Evolutionary conservation across 331 rosid species (phyloP).

Genomic region (Quercus tomentella): DNA sequence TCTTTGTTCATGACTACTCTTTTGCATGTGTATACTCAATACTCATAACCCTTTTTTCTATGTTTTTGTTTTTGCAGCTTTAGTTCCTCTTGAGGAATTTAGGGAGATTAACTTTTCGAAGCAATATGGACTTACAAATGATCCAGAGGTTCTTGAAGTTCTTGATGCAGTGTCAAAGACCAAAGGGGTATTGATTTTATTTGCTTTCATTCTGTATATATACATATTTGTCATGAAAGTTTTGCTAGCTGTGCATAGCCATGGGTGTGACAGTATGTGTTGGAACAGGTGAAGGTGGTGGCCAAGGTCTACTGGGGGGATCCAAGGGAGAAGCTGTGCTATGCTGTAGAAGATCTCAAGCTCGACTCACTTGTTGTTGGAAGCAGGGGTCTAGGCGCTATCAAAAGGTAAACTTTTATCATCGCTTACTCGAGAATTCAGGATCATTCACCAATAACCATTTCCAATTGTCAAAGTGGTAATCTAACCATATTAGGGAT

Average conservation of each 20-base stretch:
- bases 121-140: slow-evolving; percentile 72
- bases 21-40: not conserved
- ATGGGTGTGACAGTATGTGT: not conserved
- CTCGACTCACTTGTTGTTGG: slow-evolving; percentile 66
- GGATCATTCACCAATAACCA: not conserved
- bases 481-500: too few relatives aligned
- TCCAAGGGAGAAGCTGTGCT: slow-evolving; percentile 66
- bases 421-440: not conserved
- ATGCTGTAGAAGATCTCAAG: slow-evolving; percentile 59
- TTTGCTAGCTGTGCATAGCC: not conserved
- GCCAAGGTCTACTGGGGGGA: slow-evolving; percentile 88
- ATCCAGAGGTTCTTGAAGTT: slow-evolving; percentile 56
- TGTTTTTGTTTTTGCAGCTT: slow-evolving; percentile 36
- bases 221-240: not conserved
- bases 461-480: not conserved
- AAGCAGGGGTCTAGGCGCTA: slow-evolving; percentile 72
- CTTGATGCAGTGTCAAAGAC: slow-evolving; percentile 50
- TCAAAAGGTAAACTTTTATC: slow-evolving; percentile 45
- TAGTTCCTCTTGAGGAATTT: slow-evolving; percentile 78
- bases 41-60: not conserved
- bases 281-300: slow-evolving; percentile 50
- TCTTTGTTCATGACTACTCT: not conserved
- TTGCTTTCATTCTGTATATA: not conserved
- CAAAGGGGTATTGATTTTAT: slow-evolving; percentile 39
- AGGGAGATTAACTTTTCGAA: slow-evolving; percentile 50